Conservation (phyloP, 495 filamentous ascomycete genomes). For the Aspergillus bridgeri region DNA sequence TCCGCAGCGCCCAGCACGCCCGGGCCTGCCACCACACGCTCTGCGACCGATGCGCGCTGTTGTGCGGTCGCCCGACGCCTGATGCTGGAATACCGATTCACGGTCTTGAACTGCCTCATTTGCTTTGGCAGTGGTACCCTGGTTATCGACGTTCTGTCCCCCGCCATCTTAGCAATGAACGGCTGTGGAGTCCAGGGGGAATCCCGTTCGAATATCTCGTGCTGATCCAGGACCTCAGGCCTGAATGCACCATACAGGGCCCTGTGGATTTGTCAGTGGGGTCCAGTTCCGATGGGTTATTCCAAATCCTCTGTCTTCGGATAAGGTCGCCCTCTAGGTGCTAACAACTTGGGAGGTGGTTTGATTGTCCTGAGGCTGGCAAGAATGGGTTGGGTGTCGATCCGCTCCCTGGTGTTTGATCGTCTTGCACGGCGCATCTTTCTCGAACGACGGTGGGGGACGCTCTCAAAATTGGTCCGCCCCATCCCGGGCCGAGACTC, state of each 20-base stretch:
- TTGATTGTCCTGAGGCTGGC: conserved; percentile 28
- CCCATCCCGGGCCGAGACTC: conserved; percentile 9
- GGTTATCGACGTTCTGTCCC: conserved; percentile 26
- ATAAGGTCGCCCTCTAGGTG: neutral
- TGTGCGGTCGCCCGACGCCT: conserved; percentile 17
- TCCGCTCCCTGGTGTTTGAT: conserved; percentile 25
- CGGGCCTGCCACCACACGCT: conserved; percentile 28
- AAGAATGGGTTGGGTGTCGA: conserved; percentile 17
- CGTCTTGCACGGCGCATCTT: conserved; percentile 25
- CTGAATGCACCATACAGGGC: conserved; percentile 20
- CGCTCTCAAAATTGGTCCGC: conserved; percentile 5
- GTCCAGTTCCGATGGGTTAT: conserved; percentile 29
- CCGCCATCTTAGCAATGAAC: conserved; percentile 33
- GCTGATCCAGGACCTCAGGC: conserved; percentile 29
- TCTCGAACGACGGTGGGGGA: conserved; percentile 7
- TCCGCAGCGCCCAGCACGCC: conserved; percentile 22
- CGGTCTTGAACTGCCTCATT: conserved; percentile 17
- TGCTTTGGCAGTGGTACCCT: conserved; percentile 15
- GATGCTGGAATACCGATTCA: conserved; percentile 22
- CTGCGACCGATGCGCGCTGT: conserved; percentile 26
- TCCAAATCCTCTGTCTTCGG: neutral
- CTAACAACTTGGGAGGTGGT: conserved; percentile 21
- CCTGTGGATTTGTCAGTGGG: conserved; percentile 31
- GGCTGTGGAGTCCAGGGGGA: conserved; percentile 29
- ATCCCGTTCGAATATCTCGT: conserved; percentile 32